Base-by-base conservation (phyloP, 805 yeast genomes). In the Lachancea waltii region DNA sequence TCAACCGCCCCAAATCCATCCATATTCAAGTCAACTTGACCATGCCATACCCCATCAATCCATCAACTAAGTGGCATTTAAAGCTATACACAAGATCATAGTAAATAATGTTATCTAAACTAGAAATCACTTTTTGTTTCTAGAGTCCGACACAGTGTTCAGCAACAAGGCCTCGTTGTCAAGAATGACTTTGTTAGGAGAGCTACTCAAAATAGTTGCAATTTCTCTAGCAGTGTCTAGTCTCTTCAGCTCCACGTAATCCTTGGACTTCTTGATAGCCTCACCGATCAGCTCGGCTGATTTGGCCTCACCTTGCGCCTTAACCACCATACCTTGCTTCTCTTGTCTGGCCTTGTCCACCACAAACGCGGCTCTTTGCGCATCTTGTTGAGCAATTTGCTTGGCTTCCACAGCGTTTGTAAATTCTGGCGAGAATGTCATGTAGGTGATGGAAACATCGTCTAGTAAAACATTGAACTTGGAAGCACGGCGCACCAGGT, bases 341-440 rank as follows among this genome's bases (percentile, higher is more conserved):
- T 92, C 97, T 66, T 92, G 98, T 53, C 85, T 79, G 7, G 98
- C 98, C 61, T 87, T 85, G 63, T 92, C 98, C 37, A 92, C 98
- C 30, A 92, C 72, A 51, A 89, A 92, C 0, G 97, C 97, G 7
- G 98, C 97, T 63, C 95, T 81, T 67, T 92, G 97, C 15, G 98
- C 97, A 61, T 92, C 98, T 70, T 92, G 98, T 65, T 92, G 98
- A 20, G 98, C 97, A 65, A 92, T 92, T 70, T 92, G 98, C 67
- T 92, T 92, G 42, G 96, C 95, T 68, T 92, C 98, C 40, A 92
- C 98, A 4, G 97, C 97, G 31, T 83, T 79, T 29, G 97, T 89
- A 63, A 92, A 92, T 64, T 92, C 98, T 20, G 98, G 98, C 3
- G 95, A 84, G 63, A 92, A 92, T 1, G 97, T 85, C 97, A 92